phyloP scores from a whole-genome alignment of 768 basidiomycete genomes.

The Leccinum aurantiacum region DNA sequence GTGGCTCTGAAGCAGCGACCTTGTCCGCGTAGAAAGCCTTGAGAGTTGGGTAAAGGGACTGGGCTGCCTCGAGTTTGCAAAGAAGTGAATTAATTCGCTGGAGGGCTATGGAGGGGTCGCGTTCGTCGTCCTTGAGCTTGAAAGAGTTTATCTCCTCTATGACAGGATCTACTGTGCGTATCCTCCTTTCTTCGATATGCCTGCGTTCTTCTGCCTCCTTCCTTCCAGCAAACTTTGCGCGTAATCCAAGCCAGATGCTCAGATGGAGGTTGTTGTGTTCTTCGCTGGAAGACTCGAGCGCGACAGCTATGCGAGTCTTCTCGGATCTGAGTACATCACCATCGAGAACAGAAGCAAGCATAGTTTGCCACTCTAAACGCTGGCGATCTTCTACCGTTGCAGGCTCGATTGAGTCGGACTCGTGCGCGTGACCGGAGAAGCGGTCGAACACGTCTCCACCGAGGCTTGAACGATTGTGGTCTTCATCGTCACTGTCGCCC shows the following conservation, averaged over 20 bases:
- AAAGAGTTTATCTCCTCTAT: constrained; percentile 84
- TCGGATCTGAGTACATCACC: constrained; percentile 96
- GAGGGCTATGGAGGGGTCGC: constrained; percentile 45
- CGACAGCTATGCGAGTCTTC: constrained; percentile 87
- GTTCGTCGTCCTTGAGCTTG: constrained; percentile 48
- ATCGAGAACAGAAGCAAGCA: constrained; percentile 89
- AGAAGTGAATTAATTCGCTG: constrained; percentile 66
- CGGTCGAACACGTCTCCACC: constrained; percentile 50
- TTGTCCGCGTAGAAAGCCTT: constrained; percentile 81
- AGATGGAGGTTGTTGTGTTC: constrained; percentile 66
- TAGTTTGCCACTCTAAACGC: constrained; percentile 92
- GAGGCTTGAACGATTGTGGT: constrained; percentile 43
- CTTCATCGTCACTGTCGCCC: constrained; percentile 78
- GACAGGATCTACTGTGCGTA: constrained; percentile 76
- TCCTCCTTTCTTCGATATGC: constrained; percentile 78
- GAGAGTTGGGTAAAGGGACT: constrained; percentile 83
- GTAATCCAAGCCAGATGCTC: constrained; percentile 86
- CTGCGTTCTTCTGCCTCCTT: constrained; percentile 81
- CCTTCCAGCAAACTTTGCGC: constrained; percentile 80
- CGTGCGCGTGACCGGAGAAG: constrained; percentile 51
- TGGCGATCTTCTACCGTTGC: constrained; percentile 75
- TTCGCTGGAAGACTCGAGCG: constrained; percentile 65
- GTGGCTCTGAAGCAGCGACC: constrained; percentile 58
- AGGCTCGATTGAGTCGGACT: constrained; percentile 64
- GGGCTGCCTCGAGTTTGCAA: constrained; percentile 74